Conservation (phyloP, 163 green algal genomes). For the Scenedesmus sp. region DNA sequence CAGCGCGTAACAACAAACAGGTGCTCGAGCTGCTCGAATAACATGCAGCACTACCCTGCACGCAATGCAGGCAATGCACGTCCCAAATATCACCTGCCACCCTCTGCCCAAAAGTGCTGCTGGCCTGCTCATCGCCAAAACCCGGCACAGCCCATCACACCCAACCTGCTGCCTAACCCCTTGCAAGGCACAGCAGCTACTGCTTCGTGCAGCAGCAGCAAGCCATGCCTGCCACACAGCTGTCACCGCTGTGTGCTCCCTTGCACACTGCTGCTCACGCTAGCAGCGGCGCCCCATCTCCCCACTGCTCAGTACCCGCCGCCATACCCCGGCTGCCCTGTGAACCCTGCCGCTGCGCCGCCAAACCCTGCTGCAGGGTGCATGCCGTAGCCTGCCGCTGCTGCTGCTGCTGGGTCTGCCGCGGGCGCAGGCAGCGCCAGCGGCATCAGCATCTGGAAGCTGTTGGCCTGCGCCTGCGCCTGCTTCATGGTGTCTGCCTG, state of each 20-base stretch:
- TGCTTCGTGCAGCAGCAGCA: slow-evolving; percentile 15
- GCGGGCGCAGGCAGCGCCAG: slow-evolving; percentile 78
- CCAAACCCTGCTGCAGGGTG: background rate
- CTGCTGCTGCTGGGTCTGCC: background rate
- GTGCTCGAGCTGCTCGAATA: background rate
- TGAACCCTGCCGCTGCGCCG: slow-evolving; percentile 30
- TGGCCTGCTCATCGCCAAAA: background rate
- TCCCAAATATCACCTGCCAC: too few species aligned
- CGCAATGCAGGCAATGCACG: background rate
- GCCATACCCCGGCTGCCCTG: slow-evolving; percentile 34
- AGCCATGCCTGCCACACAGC: background rate
- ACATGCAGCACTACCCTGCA: background rate
- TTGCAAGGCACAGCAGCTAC: background rate
- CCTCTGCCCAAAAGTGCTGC: too few species aligned
- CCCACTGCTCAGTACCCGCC: slow-evolving; percentile 14
- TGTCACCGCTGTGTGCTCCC: background rate
- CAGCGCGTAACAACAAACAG: background rate
- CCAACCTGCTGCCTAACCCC: background rate
- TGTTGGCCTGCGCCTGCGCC: slow-evolving; percentile 84
- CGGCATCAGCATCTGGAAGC: slow-evolving; percentile 78
- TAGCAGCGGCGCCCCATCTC: background rate
- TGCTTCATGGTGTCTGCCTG: slow-evolving; percentile 67
- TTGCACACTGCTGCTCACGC: background rate
- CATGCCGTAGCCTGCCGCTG: slow-evolving; percentile 7
- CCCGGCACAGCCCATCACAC: background rate